Conservation (phyloP, 805 yeast genomes). For the Sugiyamaella chiloensis region DNA sequence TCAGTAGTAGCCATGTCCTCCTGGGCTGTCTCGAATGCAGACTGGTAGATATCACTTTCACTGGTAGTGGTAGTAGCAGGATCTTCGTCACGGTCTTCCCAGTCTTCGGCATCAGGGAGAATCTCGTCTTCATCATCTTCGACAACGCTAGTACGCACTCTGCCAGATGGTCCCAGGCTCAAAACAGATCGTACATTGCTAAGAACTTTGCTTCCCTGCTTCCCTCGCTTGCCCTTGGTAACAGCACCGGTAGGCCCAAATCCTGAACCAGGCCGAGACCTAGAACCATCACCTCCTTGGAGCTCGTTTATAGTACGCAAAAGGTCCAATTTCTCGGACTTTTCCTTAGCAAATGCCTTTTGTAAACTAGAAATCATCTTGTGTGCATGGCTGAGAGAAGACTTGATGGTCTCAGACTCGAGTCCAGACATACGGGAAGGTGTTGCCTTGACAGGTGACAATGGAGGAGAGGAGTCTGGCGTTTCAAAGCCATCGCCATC, state of each 20-base stretch:
- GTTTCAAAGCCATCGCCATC: constrained; percentile 23
- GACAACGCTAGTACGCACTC: constrained; percentile 14
- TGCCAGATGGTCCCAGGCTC: constrained; percentile 6
- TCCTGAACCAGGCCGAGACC: not conserved
- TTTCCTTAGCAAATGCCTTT: constrained; percentile 45
- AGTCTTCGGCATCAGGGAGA: constrained; percentile 15
- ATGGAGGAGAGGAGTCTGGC: constrained; percentile 31
- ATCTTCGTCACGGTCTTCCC: constrained; percentile 17
- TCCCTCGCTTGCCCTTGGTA: constrained; percentile 6
- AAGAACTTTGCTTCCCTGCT: constrained; percentile 17
- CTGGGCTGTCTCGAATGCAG: constrained; percentile 30
- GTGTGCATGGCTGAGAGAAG: constrained; percentile 64
- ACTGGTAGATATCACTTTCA: constrained; percentile 23
- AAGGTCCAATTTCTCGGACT: constrained; percentile 40
- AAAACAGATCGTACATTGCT: constrained; percentile 7
- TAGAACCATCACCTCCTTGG: constrained; percentile 6
- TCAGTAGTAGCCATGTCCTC: constrained; percentile 30
- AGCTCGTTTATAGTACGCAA: constrained; percentile 30
- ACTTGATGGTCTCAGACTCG: constrained; percentile 63
- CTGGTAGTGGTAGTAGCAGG: constrained; percentile 14
- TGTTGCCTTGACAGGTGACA: constrained; percentile 34
- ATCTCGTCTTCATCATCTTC: constrained; percentile 13
- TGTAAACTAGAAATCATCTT: constrained; percentile 60
- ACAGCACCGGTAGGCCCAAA: not conserved
- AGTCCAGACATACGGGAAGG: constrained; percentile 36